Conservation (phyloP, 2,329 filamentous ascomycete species). For the Trichoderma sp. region DNA sequence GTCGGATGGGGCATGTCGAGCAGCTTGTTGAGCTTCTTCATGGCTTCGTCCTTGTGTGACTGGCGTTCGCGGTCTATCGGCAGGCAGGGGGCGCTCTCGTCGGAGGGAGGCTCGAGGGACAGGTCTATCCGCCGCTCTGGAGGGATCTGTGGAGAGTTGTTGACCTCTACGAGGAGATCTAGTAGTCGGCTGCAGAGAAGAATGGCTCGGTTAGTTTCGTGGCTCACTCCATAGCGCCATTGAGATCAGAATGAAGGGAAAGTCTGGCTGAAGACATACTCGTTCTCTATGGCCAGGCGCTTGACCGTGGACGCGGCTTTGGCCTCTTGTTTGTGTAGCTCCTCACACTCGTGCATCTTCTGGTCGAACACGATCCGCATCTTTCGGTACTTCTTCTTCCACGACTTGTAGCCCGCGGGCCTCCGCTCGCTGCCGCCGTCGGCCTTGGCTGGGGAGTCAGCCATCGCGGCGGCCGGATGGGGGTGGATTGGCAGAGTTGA, state of each 20-base stretch:
- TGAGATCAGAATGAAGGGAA: background rate
- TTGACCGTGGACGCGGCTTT: conserved; percentile 80
- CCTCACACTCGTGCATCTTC: conserved; percentile 79
- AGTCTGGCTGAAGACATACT: conserved; percentile 61
- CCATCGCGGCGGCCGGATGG: conserved; percentile 36
- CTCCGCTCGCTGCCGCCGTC: conserved; percentile 50
- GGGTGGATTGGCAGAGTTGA: conserved; percentile 23
- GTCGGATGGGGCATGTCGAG: conserved; percentile 56
- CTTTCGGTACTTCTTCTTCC: conserved; percentile 95
- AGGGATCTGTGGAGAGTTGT: conserved; percentile 79
- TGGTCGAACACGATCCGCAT: conserved; percentile 80
- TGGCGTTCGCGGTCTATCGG: conserved; percentile 42
- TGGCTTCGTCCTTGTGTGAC: conserved; percentile 47
- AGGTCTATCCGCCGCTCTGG: conserved; percentile 76
- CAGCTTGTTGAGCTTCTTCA: conserved; percentile 56
- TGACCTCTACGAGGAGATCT: conserved; percentile 87
- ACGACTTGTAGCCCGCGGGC: conserved; percentile 65
- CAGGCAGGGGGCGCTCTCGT: conserved; percentile 42
- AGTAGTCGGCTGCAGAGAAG: conserved; percentile 70
- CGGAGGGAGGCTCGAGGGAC: conserved; percentile 51
- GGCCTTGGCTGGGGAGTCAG: conserved; percentile 46
- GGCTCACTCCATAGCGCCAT: conserved; percentile 27
- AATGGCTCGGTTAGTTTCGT: background rate
- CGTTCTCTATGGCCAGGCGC: conserved; percentile 86
- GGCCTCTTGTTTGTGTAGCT: conserved; percentile 79